Conservation (phyloP, 805 yeast species). For the Hanseniaspora pseudoguilliermondii region DNA sequence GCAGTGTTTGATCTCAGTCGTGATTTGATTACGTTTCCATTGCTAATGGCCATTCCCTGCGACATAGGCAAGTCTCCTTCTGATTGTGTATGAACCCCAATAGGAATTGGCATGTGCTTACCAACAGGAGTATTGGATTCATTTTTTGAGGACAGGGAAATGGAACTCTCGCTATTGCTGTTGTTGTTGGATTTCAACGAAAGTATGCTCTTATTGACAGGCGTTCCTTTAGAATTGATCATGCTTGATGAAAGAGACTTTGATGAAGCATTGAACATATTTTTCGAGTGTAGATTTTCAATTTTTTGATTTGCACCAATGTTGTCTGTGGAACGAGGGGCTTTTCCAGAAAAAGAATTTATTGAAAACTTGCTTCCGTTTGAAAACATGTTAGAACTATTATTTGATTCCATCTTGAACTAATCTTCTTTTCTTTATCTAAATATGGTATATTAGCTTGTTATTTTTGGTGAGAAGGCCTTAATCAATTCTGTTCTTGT, state of each 20-base stretch:
- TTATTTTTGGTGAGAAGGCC: too few species aligned
- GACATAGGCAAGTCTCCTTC: neutral
- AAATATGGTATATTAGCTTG: too few species aligned
- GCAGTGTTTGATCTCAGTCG: slow-evolving; percentile 5
- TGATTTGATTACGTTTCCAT: neutral
- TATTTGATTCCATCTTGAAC: neutral
- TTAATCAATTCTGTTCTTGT: too few species aligned
- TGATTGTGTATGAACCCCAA: neutral
- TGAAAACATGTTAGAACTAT: neutral
- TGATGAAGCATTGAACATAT: neutral
- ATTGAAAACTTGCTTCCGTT: neutral
- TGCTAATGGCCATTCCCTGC: neutral
- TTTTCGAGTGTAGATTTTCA: neutral
- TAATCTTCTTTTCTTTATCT: too few species aligned
- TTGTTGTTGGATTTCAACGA: neutral
- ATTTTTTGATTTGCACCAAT: neutral
- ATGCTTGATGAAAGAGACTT: slow-evolving; percentile 3
- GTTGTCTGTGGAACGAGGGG: neutral
- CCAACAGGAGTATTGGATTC: neutral
- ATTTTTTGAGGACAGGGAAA: neutral
- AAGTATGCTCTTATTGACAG: neutral
- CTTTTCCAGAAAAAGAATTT: neutral
- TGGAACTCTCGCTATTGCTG: neutral
- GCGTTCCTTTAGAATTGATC: neutral
- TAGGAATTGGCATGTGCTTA: neutral